A percentile compares a stretch with the other conserved stretches of the same genome.
phyloP scores from a whole-genome alignment of 805 yeast species.

The Ogataea neopini region DNA sequence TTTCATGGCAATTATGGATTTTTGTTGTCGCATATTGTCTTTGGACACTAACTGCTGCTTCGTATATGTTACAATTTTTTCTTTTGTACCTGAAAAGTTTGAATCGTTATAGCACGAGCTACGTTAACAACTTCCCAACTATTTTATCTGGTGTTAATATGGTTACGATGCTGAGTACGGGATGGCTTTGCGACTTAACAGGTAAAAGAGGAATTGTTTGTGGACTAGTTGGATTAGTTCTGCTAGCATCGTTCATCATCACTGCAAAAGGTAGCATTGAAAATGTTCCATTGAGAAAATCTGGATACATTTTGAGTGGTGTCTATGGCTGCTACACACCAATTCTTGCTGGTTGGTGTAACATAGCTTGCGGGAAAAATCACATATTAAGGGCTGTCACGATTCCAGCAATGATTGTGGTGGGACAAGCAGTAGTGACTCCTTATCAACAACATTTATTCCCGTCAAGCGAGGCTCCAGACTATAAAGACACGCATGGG shows the following conservation, averaged over 20 bases:
- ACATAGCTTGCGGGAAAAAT: constrained; percentile 45
- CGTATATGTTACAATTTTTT: constrained; percentile 30
- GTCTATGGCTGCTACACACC: constrained; percentile 54
- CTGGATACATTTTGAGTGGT: constrained; percentile 27
- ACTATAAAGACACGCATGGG: constrained; percentile 30
- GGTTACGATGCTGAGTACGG: constrained; percentile 43
- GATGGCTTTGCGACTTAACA: constrained; percentile 26
- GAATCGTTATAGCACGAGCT: constrained; percentile 44
- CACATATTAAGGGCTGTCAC: constrained; percentile 30
- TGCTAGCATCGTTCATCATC: constrained; percentile 37
- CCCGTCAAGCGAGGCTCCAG: constrained; percentile 37
- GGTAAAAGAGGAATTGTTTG: constrained; percentile 37
- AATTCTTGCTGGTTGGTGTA: constrained; percentile 63
- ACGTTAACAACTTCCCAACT: constrained; percentile 54
- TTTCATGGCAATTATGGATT: constrained; percentile 48
- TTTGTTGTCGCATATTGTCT: constrained; percentile 28
- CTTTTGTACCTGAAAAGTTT: constrained; percentile 43
- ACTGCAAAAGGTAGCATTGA: constrained; percentile 21
- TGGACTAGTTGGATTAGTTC: constrained; percentile 44
- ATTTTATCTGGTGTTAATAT: constrained; percentile 56
- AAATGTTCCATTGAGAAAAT: constrained; percentile 22
- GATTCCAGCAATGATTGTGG: constrained; percentile 29
- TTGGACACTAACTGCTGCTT: constrained; percentile 31
- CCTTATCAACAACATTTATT: constrained; percentile 34
- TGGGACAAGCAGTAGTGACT: constrained; percentile 29